Base-by-base conservation (phyloP, 768 basidiomycete species). In the Xerocomus brunneocitrinus region DNA sequence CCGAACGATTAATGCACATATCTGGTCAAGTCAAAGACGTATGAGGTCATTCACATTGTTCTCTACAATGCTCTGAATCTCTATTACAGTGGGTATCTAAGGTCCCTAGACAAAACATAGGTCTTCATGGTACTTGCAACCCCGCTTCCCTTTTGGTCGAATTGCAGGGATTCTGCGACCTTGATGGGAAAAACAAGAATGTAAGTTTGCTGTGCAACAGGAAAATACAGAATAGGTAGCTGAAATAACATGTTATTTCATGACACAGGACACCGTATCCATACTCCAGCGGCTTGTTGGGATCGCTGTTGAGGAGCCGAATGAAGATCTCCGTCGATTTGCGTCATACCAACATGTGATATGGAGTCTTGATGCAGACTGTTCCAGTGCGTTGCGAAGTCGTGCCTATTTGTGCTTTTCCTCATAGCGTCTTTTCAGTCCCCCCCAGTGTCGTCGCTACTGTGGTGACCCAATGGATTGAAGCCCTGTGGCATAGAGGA, bases 321-420 rank as follows among this genome's bases (percentile, higher is more conserved):
- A 57, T 13, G 60, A 64, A 39, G 62, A 80, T 4, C 62, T 87
- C 9, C 55, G 67, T 24, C 78, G 76, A 51, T 66, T 85, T 34
- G 68, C 78, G 12, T 63, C 74, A 0, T 83, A 83, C 60, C 81
- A 81, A 56, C 83, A 84, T 56, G 65, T 82, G n/a, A 38, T 76
- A 30, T 87, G 85, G 86, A 51, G 55, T 70, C 8, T 54, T 66
- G 19, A 70, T 44, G 73, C 77, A 28, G 71, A 70, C 5, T 65
- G 58, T 30, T 61, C 66, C 57, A 62, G 85, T 85, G 57, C 55
- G 75, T 44, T 8, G 8, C 25, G 24, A 5, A 31, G 32, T 53
- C 28, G 13, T 34, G 36, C 2, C 10, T 12, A 14, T 39, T 19
- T 10, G 32, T 44, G 9, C 52, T 8, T 1, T 34, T 32, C 28